Percentiles rank a stretch among this genome's conserved stretches.
phyloP scores from a whole-genome alignment of 2,329 filamentous ascomycete genomes.

The Calonectria hawksworthii region DNA sequence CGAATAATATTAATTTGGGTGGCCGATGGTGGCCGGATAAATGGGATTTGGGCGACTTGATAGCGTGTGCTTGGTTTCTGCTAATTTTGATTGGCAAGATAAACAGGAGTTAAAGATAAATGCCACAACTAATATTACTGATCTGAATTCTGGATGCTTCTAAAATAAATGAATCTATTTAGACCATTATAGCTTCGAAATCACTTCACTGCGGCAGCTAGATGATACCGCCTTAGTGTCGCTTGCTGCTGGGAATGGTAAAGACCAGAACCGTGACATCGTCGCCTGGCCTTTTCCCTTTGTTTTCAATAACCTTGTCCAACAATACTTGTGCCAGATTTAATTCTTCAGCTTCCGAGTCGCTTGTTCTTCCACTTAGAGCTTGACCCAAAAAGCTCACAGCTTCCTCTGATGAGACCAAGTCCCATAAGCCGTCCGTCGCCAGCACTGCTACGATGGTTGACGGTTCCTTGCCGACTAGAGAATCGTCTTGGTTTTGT shows the following conservation, averaged over 20 bases:
- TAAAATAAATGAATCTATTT: not conserved
- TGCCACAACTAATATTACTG: not conserved
- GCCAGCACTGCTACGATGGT: not conserved
- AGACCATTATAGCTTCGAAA: not conserved
- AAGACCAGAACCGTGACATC: slow-evolving; percentile 17
- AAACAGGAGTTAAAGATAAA: not conserved
- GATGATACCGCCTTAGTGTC: not conserved
- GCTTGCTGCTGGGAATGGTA: not conserved
- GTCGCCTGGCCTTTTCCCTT: slow-evolving; percentile 10
- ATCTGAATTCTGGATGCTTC: not conserved
- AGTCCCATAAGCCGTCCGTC: slow-evolving; percentile 13
- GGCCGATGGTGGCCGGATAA: not conserved
- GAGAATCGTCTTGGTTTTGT: not conserved
- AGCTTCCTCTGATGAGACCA: slow-evolving; percentile 12
- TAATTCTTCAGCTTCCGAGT: not conserved
- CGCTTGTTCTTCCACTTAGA: not conserved
- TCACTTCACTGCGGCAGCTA: not conserved
- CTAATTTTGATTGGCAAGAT: not conserved
- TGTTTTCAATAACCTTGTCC: not conserved
- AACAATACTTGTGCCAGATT: slow-evolving; percentile 9
- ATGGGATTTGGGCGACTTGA: not conserved
- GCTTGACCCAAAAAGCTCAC: not conserved
- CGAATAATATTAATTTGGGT: not conserved
- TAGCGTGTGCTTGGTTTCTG: not conserved
- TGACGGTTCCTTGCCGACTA: not conserved